phyloP scores from a whole-genome alignment of 2,329 filamentous ascomycete species.

The Ceratocystis smalleyi region DNA sequence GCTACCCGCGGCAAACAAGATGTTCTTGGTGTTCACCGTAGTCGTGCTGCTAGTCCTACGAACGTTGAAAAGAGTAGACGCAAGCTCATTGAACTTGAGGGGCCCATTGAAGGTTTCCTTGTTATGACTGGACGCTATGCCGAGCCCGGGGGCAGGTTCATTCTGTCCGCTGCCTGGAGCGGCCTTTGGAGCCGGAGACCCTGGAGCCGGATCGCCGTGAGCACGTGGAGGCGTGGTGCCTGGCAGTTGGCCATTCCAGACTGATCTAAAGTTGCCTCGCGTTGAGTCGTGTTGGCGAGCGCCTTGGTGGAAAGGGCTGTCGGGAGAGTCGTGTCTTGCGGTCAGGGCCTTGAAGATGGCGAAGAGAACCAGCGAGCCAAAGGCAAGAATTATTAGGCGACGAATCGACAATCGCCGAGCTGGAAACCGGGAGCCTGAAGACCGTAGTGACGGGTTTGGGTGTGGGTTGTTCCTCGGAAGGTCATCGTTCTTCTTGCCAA shows the following conservation, averaged over 20 bases:
- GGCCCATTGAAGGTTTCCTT: conserved; percentile 45
- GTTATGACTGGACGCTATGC: not conserved
- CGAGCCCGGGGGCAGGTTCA: not conserved
- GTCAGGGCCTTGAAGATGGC: conserved; percentile 1
- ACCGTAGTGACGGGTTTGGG: conserved; percentile 22
- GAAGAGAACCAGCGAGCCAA: conserved; percentile 22
- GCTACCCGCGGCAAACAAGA: conserved; percentile 65
- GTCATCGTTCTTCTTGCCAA: conserved; percentile 47
- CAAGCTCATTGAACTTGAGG: conserved; percentile 52
- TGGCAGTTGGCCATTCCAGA: conserved; percentile 9
- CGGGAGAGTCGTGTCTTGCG: conserved; percentile 1
- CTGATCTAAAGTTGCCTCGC: not conserved
- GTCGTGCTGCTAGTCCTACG: conserved; percentile 36
- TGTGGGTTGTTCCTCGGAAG: conserved; percentile 23
- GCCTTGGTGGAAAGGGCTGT: conserved; percentile 16
- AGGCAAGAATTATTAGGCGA: conserved; percentile 35
- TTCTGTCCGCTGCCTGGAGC: not conserved
- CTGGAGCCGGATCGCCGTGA: conserved; percentile 13
- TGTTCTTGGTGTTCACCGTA: conserved; percentile 44
- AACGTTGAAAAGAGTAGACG: conserved; percentile 45
- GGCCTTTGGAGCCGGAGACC: not conserved
- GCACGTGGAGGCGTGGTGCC: conserved; percentile 6
- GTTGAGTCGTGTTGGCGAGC: not conserved
- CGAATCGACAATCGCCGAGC: conserved; percentile 34
- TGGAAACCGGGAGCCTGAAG: conserved; percentile 24